A percentile compares a stretch with the other conserved stretches of the same genome.
These are phyloP conservation scores for Malus sieversii DNA, from an alignment of 306 rosid genomes.

Conservation along the genomic window DNA sequence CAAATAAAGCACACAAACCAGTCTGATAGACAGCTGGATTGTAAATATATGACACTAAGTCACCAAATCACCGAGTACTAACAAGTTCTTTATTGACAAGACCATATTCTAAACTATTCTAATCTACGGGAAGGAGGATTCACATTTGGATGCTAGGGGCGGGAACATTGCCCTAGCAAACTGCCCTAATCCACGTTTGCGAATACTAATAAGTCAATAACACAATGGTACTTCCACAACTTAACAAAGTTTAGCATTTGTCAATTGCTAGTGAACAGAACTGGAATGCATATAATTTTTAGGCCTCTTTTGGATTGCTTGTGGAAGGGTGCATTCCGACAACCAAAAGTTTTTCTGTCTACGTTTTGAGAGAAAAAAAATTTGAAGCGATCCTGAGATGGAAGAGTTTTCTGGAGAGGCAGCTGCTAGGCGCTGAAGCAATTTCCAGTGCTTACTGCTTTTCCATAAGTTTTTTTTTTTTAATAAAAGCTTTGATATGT, in stretches of 20 bases:
- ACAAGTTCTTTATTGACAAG: background rate
- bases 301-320: no score
- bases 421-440: no score
- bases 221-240: background rate
- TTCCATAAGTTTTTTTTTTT: no score
- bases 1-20: background rate
- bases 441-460: no score
- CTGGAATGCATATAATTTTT: background rate
- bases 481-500: no score
- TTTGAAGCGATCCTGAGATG: no score
- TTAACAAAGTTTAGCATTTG: background rate
- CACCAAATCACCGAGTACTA: background rate
- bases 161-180: background rate
- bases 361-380: no score
- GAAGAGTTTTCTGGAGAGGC: no score
- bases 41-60: background rate
- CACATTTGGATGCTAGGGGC: background rate
- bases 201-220: background rate
- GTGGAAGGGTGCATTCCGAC: no score
- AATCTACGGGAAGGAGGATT: background rate
- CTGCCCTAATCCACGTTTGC: background rate
- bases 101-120: background rate
- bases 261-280: background rate
- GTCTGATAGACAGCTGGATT: background rate
- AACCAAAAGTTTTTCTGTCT: no score